Conservation (phyloP, 208 protist genomes). For the Crithidia fasciculata region DNA sequence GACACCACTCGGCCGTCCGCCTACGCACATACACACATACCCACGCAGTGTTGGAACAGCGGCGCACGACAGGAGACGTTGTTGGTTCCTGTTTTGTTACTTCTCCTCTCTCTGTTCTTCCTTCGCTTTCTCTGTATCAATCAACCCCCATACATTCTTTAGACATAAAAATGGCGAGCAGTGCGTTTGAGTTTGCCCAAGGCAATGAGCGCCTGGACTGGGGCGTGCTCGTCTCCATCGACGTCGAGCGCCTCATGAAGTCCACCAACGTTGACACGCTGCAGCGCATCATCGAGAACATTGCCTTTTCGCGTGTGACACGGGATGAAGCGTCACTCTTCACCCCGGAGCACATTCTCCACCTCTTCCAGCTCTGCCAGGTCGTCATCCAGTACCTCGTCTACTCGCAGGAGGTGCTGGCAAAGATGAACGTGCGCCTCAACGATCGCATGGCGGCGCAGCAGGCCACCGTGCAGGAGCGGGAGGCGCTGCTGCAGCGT, state of each 20-base stretch:
- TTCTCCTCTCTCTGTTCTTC: no score
- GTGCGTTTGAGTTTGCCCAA: slow-evolving; percentile 78
- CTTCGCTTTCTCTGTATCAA: no score
- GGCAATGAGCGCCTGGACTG: slow-evolving; percentile 90
- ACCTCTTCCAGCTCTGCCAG: slow-evolving; percentile 87
- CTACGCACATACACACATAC: slow-evolving; percentile 13
- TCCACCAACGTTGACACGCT: slow-evolving; percentile 88
- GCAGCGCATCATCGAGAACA: slow-evolving; percentile 88
- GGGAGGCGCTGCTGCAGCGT: slow-evolving; percentile 41
- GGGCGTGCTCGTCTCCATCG: slow-evolving; percentile 87
- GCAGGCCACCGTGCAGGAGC: slow-evolving; percentile 39
- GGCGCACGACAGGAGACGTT: no score
- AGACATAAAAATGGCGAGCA: slow-evolving; percentile 22
- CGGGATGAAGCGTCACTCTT: slow-evolving; percentile 90
- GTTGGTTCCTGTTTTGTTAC: no score
- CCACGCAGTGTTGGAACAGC: neutral
- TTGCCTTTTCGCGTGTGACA: slow-evolving; percentile 86
- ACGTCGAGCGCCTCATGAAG: slow-evolving; percentile 77
- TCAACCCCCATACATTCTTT: neutral
- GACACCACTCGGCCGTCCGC: neutral
- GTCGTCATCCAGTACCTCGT: slow-evolving; percentile 91
- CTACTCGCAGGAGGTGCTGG: slow-evolving; percentile 86
- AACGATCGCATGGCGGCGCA: slow-evolving; percentile 61
- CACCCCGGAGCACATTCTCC: slow-evolving; percentile 81
- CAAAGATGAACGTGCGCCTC: slow-evolving; percentile 81